These are phyloP conservation scores for Abrus precatorius DNA, from an alignment of 306 rosid genomes.

Conservation along the genomic window DNA sequence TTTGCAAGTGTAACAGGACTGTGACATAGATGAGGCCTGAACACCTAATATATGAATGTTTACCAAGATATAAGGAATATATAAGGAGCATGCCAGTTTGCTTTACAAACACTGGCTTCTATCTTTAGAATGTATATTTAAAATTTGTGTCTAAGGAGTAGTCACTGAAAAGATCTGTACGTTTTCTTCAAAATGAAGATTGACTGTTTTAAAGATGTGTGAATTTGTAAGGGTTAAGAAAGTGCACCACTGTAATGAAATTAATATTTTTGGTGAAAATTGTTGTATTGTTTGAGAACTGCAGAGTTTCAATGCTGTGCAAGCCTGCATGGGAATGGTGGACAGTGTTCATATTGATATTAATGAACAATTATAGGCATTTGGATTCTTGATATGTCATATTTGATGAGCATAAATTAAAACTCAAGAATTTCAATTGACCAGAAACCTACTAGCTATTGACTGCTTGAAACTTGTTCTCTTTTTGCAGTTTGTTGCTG, in stretches of 20 bases:
- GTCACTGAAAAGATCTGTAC: neutral
- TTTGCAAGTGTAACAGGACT: neutral
- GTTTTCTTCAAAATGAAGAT: conserved; percentile 31
- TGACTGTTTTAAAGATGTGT: conserved; percentile 17
- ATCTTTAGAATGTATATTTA: neutral
- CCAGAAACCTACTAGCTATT: conserved; percentile 34
- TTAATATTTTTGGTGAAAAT: neutral
- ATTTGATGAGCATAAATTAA: conserved; percentile 7
- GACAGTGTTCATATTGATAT: conserved; percentile 27
- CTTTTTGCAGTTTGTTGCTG: conserved; percentile 76
- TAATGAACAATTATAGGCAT: conserved; percentile 16
- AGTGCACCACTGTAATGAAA: conserved; percentile 14
- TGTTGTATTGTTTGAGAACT: conserved; percentile 23
- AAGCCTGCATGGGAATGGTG: neutral
- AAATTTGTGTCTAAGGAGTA: neutral
- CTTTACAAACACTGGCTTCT: neutral
- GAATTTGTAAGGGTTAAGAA: conserved; percentile 18
- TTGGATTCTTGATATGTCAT: conserved; percentile 32
- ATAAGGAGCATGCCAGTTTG: neutral
- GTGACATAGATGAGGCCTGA: conserved; percentile 26
- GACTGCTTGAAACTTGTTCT: conserved; percentile 43
- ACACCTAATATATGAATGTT: conserved; percentile 13
- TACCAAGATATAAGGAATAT: conserved; percentile 8
- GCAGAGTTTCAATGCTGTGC: conserved; percentile 4
- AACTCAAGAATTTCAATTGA: neutral